Base-by-base conservation (phyloP, 2,329 filamentous ascomycete species). In the Fusarium sterilihyphosum region DNA sequence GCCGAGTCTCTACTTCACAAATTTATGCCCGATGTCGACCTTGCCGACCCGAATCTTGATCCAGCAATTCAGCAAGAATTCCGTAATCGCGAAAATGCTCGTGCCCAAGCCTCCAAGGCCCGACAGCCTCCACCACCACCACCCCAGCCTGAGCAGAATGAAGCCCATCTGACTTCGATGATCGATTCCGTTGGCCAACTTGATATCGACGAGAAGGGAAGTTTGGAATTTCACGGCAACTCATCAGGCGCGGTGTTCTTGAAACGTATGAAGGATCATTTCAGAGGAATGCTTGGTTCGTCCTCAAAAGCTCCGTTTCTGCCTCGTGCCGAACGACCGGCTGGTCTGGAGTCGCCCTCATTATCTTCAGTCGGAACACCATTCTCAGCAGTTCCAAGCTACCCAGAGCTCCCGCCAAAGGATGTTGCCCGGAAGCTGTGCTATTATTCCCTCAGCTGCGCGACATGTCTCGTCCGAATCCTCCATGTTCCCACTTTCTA, bases 221-320 rank as follows among this genome's bases (percentile, higher is more conserved):
- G 96, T 77, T 97, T 95, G 91, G 95, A 98, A 82, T 99, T 98
- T 78, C 94, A 97, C 80, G 96, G 96, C 54, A 93, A 94, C 73
- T 98, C 96, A 0, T 98, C 96, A 1, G 95, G 96, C 6, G 89
- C 95, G 49, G 94, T 96, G 72, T 99, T 98, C 81, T 88, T 98
- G 77, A 90, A 91, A 73, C 91, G 94, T 62, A 92, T 99, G 88
- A 92, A 94, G 78, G 93, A 97, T 78, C 93, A 98, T 79, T 94
- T 98, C 75, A 92, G 94, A 50, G 91, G 92, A 70, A 86, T 96
- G 73, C 88, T 96, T 54, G 92, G 92, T 26, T 88, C 89, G 46
- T 88, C 91, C 53, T 86, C 88, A 72, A 86, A 89, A 77, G 83
- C 89, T 70, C 87, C 91, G 24, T 90, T 92, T 80, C 83, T 92